These are phyloP conservation scores for Phaseolus coccineus DNA, from an alignment of 331 rosid species.

Conservation along the genomic window DNA sequence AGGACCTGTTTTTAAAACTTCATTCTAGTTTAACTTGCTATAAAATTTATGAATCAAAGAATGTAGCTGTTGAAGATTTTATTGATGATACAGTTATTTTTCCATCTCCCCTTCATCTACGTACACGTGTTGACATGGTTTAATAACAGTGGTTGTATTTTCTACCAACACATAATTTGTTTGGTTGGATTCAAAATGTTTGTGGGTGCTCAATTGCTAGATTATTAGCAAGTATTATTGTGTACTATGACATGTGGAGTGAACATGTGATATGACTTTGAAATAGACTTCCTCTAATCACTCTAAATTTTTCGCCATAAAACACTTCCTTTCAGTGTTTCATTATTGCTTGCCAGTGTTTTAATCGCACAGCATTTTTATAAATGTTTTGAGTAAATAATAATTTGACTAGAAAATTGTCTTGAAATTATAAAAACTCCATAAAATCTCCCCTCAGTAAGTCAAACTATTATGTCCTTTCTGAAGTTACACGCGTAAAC, in stretches of 20 bases:
- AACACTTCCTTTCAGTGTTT: background rate
- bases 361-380: background rate
- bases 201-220: background rate
- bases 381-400: background rate
- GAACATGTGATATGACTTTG: constrained; percentile 2
- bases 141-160: background rate
- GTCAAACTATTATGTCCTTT: constrained; percentile 7
- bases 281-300: constrained; percentile 4
- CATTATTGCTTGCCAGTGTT: background rate
- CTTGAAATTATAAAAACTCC: too few species aligned
- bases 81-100: background rate
- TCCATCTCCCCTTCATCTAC: background rate
- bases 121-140: too few species aligned
- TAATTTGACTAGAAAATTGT: too few species aligned
- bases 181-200: background rate
- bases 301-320: background rate
- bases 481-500: too few species aligned
- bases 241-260: constrained; percentile 15
- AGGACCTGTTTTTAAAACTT: too few species aligned
- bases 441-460: background rate
- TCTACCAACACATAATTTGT: background rate
- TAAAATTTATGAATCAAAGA: background rate
- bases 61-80: background rate
- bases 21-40: too few species aligned
- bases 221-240: background rate